Evolutionary conservation across 345 rosid species (phyloP).

Genomic region (Populus alba): DNA sequence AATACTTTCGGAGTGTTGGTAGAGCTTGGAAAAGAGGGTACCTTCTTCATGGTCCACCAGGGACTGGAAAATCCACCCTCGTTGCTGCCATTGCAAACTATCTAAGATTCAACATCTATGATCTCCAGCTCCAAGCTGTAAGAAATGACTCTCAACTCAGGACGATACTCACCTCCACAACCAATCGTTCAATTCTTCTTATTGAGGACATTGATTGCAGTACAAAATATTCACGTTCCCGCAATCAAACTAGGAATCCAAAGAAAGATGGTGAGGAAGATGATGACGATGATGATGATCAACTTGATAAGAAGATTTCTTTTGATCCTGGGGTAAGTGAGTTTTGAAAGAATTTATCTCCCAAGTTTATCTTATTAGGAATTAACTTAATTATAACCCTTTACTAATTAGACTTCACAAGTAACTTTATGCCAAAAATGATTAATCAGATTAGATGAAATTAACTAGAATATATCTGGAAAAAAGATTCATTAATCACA

Average conservation of each 20-base stretch:
- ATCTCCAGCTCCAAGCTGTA: conserved; percentile 31
- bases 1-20: conserved; percentile 24
- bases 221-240: conserved; percentile 11
- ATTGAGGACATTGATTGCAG: conserved; percentile 34
- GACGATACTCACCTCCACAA: conserved; percentile 26
- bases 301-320: conserved; percentile 6
- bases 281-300: background rate
- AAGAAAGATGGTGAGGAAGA: background rate
- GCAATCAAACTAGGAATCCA: background rate
- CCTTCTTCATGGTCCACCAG: conserved; percentile 28
- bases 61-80: conserved; percentile 28
- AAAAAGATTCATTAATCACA: too few relatives aligned
- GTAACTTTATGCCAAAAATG: too few relatives aligned
- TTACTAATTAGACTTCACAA: background rate
- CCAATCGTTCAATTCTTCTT: conserved; percentile 29
- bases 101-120: conserved; percentile 24
- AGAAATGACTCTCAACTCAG: conserved; percentile 21
- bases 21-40: conserved; percentile 35
- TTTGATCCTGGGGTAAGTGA: conserved; percentile 27
- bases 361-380: too few relatives aligned
- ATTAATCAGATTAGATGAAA: too few relatives aligned
- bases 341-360: background rate
- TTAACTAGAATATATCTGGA: too few relatives aligned
- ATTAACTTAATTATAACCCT: background rate
- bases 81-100: conserved; percentile 33